Base-by-base conservation (phyloP, 768 basidiomycete genomes). In the Boletus huronensis region DNA sequence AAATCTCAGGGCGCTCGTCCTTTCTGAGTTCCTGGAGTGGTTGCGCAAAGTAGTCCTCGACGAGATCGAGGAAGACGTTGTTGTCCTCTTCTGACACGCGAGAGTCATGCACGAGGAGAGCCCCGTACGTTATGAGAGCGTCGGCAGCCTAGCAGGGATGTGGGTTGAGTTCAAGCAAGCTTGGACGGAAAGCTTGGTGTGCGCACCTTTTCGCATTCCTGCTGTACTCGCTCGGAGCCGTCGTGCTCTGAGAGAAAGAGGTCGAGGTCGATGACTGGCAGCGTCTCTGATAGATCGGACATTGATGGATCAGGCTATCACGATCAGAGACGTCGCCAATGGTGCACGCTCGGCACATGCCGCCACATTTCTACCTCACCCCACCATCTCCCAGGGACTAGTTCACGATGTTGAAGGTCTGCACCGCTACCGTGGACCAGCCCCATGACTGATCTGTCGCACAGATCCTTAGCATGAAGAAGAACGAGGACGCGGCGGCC, bases 381-480 rank as follows among this genome's bases (percentile, higher is more conserved):
- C 59, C 59, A 60, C 56, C 54, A 58, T 28, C 58, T 42, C 48
- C 52, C 43, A 50, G 40, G 53, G 19, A 34, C 38, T 50, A 52
- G 54, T 23, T 36, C 61, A 65, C 58, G 52, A 79, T 79, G 77
- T 76, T 79, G 58, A 79, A 79, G 75, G 77, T 76, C 53, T 41
- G 54, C 48, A 23, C 8, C 19, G 53, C 44, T 39, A 16, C 52
- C 32, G 14, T 19, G 11, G 34, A 25, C 50, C 5, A 11, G 23
- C n/a, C 16, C 21, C 40, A 58, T 60, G 52, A 23, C 51, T 56
- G 34, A 62, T 50, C 34, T 7, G 23, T 42, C 32, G 26, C 31
- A 32, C 60, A 99, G 97, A 98, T 99, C 67, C 98, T 97, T 89
- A 92, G 87, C 62, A 93, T 99, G 89, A 98, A 98, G 86, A 98